Percentiles rank a stretch among this genome's conserved stretches.
phyloP scores from a whole-genome alignment of 768 basidiomycete genomes.

The Boletus tomentosulus region DNA sequence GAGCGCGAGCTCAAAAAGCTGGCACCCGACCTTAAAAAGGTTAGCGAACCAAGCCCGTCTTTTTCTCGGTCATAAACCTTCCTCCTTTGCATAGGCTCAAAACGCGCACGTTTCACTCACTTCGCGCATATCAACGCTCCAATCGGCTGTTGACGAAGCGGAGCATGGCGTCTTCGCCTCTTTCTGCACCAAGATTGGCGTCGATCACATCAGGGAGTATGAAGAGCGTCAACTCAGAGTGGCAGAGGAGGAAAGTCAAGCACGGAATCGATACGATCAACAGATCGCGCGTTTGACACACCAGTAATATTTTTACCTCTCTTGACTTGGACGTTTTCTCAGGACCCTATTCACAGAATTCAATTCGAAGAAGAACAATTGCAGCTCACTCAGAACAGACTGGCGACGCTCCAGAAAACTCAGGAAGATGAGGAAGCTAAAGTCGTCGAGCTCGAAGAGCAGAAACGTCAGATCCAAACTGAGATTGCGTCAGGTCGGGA shows the following conservation, averaged over 20 bases:
- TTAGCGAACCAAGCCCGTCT: conserved; percentile 19
- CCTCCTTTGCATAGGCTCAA: conserved; percentile 42
- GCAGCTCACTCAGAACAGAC: conserved; percentile 56
- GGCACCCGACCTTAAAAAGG: conserved; percentile 70
- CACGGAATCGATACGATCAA: conserved; percentile 74
- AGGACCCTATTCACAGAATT: conserved; percentile 40
- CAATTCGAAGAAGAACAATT: conserved; percentile 83
- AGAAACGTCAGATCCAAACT: conserved; percentile 48
- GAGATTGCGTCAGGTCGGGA: conserved; percentile 60
- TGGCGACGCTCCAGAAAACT: conserved; percentile 49
- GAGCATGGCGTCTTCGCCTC: conserved; percentile 74
- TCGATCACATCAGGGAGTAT: conserved; percentile 84
- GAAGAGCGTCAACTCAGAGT: conserved; percentile 88
- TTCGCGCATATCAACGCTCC: conserved; percentile 51
- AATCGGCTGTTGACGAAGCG: conserved; percentile 60
- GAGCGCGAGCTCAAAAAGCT: conserved; percentile 65
- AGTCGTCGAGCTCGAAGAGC: conserved; percentile 49
- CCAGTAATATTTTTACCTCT: conserved; percentile 51
- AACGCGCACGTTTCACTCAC: conserved; percentile 48
- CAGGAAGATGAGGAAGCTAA: conserved; percentile 50
- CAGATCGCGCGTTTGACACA: conserved; percentile 84
- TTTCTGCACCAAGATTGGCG: conserved; percentile 79
- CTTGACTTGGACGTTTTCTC: neutral
- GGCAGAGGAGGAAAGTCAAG: conserved; percentile 84
- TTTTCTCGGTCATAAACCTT: neutral